Conservation (phyloP, 148 eudicot species). For the Rhododendron simsii region DNA sequence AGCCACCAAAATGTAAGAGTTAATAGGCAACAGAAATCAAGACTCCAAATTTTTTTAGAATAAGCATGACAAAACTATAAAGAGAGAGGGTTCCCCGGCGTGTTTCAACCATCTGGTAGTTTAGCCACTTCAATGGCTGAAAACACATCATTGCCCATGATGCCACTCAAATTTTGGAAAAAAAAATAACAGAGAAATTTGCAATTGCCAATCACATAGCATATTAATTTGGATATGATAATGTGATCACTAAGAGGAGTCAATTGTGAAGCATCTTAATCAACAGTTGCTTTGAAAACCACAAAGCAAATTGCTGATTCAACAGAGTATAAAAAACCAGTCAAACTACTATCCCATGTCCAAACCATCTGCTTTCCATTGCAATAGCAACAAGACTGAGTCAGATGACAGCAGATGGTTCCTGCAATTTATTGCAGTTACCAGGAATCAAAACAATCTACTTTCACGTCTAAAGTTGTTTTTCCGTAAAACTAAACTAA, state of each 20-base stretch:
- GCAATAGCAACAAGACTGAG: not conserved
- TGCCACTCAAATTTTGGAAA: not conserved
- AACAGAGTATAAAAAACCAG: not conserved
- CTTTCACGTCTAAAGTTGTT: not conserved
- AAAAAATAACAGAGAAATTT: not conserved
- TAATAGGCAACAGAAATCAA: not conserved
- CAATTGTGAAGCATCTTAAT: not conserved
- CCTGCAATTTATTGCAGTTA: not conserved
- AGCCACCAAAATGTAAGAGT: not conserved
- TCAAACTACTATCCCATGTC: not conserved
- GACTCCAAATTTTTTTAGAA: not conserved
- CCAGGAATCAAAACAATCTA: not conserved
- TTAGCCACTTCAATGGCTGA: not conserved
- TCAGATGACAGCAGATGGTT: not conserved
- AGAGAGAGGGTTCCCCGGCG: not conserved
- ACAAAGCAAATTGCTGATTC: not conserved
- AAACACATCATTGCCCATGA: not conserved
- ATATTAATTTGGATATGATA: not conserved
- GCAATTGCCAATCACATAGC: not conserved
- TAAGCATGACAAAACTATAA: not conserved
- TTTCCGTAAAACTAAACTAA: not conserved
- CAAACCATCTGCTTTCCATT: not conserved
- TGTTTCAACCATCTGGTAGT: not conserved
- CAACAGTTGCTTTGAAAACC: not conserved
- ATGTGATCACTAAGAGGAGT: not conserved